Evolutionary conservation across 371 early-diverging fungal genomes (phyloP).

Genomic region (Apophysomyces ossiformis): DNA sequence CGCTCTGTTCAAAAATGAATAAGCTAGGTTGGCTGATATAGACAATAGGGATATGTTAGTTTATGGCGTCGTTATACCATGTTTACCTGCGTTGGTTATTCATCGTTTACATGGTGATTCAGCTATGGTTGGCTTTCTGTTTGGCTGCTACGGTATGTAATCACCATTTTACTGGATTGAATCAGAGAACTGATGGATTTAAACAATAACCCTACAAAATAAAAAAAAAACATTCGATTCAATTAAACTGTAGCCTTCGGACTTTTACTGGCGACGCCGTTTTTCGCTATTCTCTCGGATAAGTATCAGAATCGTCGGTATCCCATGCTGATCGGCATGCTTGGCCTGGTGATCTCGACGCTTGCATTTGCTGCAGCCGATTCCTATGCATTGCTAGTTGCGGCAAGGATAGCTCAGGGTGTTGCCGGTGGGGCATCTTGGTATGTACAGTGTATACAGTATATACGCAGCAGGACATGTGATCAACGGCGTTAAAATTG

Average conservation of each 20-base stretch:
- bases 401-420: constrained; percentile 82
- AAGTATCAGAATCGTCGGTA: constrained; percentile 69
- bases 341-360: constrained; percentile 69
- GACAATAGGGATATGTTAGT: constrained; percentile 70
- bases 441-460: constrained; percentile 34
- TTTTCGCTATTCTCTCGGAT: constrained; percentile 82
- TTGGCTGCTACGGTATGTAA: constrained; percentile 76
- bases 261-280: constrained; percentile 75
- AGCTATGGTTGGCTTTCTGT: constrained; percentile 75
- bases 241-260: constrained; percentile 65
- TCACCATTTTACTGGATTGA: no score
- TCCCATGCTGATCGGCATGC: constrained; percentile 81
- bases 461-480: background rate
- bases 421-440: constrained; percentile 80
- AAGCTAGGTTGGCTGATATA: background rate
- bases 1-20: constrained; percentile 16
- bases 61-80: constrained; percentile 86
- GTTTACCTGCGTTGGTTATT: constrained; percentile 78
- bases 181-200: no score
- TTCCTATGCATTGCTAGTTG: constrained; percentile 68
- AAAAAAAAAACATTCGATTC: background rate
- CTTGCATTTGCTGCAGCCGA: constrained; percentile 71
- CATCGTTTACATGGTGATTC: constrained; percentile 66
- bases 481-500: background rate
- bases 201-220: no score